Evolutionary conservation across 148 eudicot genomes (phyloP).

Genomic region (Oxyria digyna): DNA sequence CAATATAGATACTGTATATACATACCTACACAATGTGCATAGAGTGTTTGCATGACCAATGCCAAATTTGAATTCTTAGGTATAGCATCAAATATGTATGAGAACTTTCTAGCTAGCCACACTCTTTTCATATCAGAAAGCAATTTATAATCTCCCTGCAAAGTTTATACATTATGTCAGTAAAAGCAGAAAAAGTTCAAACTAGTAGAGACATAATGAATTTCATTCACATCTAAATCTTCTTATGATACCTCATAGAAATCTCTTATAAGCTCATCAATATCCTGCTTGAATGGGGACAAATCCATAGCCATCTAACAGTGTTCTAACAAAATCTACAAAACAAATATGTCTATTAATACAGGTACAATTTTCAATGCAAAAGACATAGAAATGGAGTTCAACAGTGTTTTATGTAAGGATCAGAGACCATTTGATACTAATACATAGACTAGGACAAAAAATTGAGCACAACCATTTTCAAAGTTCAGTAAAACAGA

Average conservation of each 20-base stretch:
- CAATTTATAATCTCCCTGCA: background rate
- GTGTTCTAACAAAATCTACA: conserved; percentile 8
- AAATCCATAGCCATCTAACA: background rate
- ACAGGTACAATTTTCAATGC: too few relatives aligned
- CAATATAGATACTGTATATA: background rate
- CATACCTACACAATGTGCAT: conserved; percentile 2
- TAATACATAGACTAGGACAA: too few relatives aligned
- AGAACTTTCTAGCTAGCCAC: conserved; percentile 4
- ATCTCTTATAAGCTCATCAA: conserved; percentile 65
- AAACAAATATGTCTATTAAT: background rate
- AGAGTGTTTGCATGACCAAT: background rate
- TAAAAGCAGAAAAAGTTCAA: background rate
- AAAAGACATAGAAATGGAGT: too few relatives aligned
- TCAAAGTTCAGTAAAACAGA: too few relatives aligned
- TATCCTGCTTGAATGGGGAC: conserved; percentile 49
- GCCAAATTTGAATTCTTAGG: background rate
- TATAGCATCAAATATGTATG: conserved; percentile 3
- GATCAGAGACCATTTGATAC: too few relatives aligned
- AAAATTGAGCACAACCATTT: too few relatives aligned
- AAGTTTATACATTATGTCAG: background rate
- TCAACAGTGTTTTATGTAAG: too few relatives aligned
- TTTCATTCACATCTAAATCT: background rate
- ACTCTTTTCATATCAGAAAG: background rate
- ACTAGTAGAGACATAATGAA: background rate
- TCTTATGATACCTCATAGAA: conserved; percentile 39